Evolutionary conservation across 2,329 filamentous ascomycete species (phyloP).

Genomic region (Sphaerulina vaccinii): DNA sequence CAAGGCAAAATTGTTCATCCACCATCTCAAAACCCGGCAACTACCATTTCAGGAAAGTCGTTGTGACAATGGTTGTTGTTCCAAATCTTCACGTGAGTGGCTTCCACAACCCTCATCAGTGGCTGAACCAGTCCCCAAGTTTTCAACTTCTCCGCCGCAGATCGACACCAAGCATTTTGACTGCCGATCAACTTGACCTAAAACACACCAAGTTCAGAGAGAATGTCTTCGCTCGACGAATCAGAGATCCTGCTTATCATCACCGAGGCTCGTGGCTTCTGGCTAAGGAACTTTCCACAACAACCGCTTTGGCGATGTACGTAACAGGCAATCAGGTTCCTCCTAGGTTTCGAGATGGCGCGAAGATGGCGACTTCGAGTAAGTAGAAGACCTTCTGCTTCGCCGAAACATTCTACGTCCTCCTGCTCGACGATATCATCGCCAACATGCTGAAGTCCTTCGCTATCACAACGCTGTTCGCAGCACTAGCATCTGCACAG

Average conservation of each 20-base stretch:
- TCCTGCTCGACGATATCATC: not conserved
- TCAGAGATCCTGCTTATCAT: conserved; percentile 1
- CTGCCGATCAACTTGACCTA: conserved; percentile 6
- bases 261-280: not conserved
- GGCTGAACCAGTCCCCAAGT: conserved; percentile 3
- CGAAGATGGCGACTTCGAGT: too few species aligned
- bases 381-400: conserved; percentile 4
- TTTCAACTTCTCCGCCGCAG: not conserved
- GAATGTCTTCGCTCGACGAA: not conserved
- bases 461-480: conserved; percentile 7
- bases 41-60: too few species aligned
- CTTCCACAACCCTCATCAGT: too few species aligned
- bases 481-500: conserved; percentile 11
- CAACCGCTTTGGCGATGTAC: too few species aligned
- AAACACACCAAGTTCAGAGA: conserved; percentile 1
- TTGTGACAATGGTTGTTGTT: too few species aligned
- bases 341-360: too few species aligned
- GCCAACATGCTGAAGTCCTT: conserved; percentile 10
- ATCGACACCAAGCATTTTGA: not conserved
- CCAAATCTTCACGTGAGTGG: too few species aligned
- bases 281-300: too few species aligned
- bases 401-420: not conserved
- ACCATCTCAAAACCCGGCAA: too few species aligned
- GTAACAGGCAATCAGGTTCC: too few species aligned
- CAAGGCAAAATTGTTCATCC: too few species aligned